Percentiles rank a stretch among this genome's conserved stretches.
These are phyloP conservation scores for Claviceps sp. DNA, from an alignment of 2,329 filamentous ascomycete genomes.

Conservation along the genomic window DNA sequence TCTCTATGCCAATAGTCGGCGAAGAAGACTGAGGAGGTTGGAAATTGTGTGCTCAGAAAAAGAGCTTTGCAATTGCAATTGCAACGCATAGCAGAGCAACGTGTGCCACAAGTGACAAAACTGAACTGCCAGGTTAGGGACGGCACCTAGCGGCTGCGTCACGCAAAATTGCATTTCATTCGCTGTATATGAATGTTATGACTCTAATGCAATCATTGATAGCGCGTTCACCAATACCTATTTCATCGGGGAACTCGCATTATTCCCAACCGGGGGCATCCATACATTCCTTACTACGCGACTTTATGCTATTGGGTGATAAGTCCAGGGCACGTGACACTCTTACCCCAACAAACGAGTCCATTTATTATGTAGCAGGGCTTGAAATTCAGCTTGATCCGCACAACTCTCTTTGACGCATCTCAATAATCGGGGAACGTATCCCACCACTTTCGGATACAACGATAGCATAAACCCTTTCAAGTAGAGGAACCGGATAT, in stretches of 20 bases:
- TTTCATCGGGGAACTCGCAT: neutral
- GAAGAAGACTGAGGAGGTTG: neutral
- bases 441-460: slow-evolving; percentile 24
- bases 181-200: neutral
- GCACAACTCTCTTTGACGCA: slow-evolving; percentile 17
- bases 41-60: neutral
- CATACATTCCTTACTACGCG: neutral
- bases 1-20: neutral
- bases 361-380: too few relatives aligned
- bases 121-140: neutral
- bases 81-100: neutral
- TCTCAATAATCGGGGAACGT: slow-evolving; percentile 20
- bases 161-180: neutral
- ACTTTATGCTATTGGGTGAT: neutral
- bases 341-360: neutral
- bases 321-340: neutral
- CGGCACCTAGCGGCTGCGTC: neutral
- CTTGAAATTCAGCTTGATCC: slow-evolving; percentile 9
- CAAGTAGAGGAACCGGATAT: slow-evolving; percentile 10
- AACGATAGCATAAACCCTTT: slow-evolving; percentile 21
- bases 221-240: neutral
- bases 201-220: slow-evolving; percentile 1
- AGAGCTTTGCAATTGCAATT: neutral
- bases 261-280: neutral
- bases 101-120: neutral